Evolutionary conservation across 495 filamentous ascomycete species (phyloP).

Genomic region (Penicillium ochrochloron): DNA sequence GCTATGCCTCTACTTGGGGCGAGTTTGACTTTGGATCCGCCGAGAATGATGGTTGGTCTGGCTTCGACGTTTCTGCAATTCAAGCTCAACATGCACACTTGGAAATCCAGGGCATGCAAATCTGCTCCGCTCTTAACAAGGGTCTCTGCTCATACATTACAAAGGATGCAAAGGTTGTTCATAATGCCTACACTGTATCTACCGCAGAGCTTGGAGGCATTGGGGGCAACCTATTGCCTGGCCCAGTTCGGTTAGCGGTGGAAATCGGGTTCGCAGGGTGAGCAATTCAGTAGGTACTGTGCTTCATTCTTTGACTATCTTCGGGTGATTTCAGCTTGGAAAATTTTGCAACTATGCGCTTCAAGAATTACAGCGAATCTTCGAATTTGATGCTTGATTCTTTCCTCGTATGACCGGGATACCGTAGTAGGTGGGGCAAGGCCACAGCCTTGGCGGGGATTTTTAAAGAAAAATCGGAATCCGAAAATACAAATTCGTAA

Average conservation of each 20-base stretch:
- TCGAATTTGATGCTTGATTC: too few species aligned
- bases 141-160: not conserved
- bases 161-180: not conserved
- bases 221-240: not conserved
- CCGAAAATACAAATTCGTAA: too few species aligned
- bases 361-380: too few species aligned
- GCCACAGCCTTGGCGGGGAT: too few species aligned
- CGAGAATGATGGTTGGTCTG: not conserved
- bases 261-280: not conserved
- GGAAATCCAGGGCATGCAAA: not conserved
- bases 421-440: too few species aligned
- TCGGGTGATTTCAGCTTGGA: too few species aligned
- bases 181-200: not conserved
- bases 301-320: too few species aligned
- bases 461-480: too few species aligned
- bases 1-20: not conserved
- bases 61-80: not conserved
- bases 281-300: too few species aligned
- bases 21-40: not conserved
- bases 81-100: not conserved
- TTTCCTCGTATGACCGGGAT: too few species aligned
- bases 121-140: not conserved
- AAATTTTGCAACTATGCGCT: too few species aligned
- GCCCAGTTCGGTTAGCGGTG: slow-evolving; percentile 2
- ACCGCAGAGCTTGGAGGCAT: not conserved